These are phyloP conservation scores for Colletotrichum sp. DNA, from an alignment of 2,329 filamentous ascomycete genomes.

Conservation along the genomic window DNA sequence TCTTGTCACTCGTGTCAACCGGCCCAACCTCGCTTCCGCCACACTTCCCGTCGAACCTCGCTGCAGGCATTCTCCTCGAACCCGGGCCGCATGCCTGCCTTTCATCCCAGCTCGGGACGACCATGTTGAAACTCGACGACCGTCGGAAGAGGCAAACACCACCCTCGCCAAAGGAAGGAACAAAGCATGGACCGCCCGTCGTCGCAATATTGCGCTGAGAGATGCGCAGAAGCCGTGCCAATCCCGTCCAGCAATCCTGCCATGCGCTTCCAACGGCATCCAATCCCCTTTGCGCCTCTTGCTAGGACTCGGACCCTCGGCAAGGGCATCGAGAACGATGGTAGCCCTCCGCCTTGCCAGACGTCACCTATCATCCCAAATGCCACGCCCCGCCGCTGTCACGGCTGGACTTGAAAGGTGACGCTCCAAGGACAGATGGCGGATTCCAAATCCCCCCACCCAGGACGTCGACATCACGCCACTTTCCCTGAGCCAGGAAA, in stretches of 20 bases:
- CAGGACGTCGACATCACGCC: neutral
- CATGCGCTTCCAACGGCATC: neutral
- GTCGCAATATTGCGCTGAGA: neutral
- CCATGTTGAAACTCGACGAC: conserved; percentile 13
- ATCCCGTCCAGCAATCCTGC: neutral
- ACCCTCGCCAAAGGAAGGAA: neutral
- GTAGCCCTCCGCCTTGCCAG: neutral
- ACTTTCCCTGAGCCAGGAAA: neutral
- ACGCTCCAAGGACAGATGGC: neutral
- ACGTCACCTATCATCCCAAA: conserved; percentile 9
- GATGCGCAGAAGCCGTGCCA: conserved; percentile 3
- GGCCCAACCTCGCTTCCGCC: neutral
- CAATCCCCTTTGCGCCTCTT: neutral
- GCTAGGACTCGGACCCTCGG: neutral
- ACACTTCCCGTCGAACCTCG: neutral
- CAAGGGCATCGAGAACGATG: neutral
- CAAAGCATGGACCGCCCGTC: neutral
- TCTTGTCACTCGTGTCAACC: conserved; percentile 6
- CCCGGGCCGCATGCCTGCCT: neutral
- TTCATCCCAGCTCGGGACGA: conserved; percentile 13
- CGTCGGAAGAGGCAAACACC: conserved; percentile 3
- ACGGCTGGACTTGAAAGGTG: neutral
- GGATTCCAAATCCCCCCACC: neutral
- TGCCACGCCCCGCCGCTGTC: neutral
- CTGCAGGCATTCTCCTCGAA: conserved; percentile 3